A percentile compares a stretch with the other conserved stretches of the same genome.
phyloP scores from a whole-genome alignment of 2,329 filamentous ascomycete genomes.

The Aspergillus sp. region DNA sequence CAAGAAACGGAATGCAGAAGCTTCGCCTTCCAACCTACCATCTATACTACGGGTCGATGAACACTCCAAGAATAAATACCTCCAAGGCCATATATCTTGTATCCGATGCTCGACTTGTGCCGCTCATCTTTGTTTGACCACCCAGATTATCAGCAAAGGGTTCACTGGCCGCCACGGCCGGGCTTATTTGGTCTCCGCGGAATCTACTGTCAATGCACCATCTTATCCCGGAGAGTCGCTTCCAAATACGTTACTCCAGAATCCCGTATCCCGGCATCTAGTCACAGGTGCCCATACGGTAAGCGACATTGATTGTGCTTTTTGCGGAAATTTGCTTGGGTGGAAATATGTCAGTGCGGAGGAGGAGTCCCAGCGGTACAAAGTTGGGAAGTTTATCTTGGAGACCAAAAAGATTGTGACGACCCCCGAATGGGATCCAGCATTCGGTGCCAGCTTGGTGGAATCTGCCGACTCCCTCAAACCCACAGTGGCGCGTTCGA shows the following conservation, averaged over 20 bases:
- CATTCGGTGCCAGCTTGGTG: constrained; percentile 14
- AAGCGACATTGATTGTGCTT: constrained; percentile 57
- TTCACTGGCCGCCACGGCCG: constrained; percentile 66
- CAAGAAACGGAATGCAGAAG: constrained; percentile 13
- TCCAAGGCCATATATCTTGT: constrained; percentile 52
- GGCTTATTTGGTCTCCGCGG: constrained; percentile 60
- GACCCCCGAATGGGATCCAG: constrained; percentile 53
- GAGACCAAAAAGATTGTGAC: constrained; percentile 58
- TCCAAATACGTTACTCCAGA: constrained; percentile 60
- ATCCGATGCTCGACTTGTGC: constrained; percentile 61
- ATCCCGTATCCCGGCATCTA: constrained; percentile 57
- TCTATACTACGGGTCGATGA: background rate
- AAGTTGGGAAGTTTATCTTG: constrained; percentile 67
- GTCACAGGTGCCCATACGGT: constrained; percentile 65
- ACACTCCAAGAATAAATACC: constrained; percentile 32
- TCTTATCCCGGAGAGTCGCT: constrained; percentile 41
- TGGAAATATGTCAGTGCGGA: constrained; percentile 67
- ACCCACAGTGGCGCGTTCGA: constrained; percentile 7
- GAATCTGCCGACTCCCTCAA: background rate
- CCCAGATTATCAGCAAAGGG: constrained; percentile 63
- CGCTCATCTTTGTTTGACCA: constrained; percentile 57
- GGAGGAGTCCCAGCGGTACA: constrained; percentile 62
- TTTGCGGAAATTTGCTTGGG: constrained; percentile 58
- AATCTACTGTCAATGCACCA: constrained; percentile 29
- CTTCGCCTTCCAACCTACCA: constrained; percentile 4